A percentile compares a stretch with the other conserved stretches of the same genome.
Conservation (phyloP, 116 monocot genomes). For the Dioscorea cayenensis region DNA sequence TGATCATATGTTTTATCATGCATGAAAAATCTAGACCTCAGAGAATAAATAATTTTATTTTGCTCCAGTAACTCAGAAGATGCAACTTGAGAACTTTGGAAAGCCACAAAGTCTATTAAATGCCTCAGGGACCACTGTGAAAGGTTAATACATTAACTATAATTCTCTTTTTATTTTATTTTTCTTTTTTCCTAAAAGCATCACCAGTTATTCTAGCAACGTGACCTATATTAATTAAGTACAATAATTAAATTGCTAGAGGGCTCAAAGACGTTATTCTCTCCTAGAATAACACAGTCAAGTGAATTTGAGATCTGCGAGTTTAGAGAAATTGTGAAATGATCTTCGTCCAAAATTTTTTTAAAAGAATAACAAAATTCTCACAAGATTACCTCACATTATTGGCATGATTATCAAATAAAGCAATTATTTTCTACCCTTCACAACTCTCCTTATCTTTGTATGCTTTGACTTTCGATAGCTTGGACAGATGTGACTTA, state of each 20-base stretch:
- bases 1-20: neutral
- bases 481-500: neutral
- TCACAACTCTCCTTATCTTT: no score
- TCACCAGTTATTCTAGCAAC: neutral
- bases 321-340: no score
- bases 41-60: neutral
- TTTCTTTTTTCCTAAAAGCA: neutral
- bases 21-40: neutral
- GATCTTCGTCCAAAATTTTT: no score
- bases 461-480: neutral
- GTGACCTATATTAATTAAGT: no score
- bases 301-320: no score
- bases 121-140: slow-evolving; percentile 2
- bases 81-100: slow-evolving; percentile 3
- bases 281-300: no score
- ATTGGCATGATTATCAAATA: no score
- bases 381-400: no score
- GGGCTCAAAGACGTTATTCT: no score
- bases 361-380: no score
- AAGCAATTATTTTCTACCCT: no score
- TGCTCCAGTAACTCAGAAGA: slow-evolving; percentile 10
- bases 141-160: slow-evolving; percentile 11
- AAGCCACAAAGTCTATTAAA: slow-evolving; percentile 6
- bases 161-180: neutral
- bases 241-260: no score